Base-by-base conservation (phyloP, 1,139 yeast species). In the Zhuliangozyma blackwelliae region DNA sequence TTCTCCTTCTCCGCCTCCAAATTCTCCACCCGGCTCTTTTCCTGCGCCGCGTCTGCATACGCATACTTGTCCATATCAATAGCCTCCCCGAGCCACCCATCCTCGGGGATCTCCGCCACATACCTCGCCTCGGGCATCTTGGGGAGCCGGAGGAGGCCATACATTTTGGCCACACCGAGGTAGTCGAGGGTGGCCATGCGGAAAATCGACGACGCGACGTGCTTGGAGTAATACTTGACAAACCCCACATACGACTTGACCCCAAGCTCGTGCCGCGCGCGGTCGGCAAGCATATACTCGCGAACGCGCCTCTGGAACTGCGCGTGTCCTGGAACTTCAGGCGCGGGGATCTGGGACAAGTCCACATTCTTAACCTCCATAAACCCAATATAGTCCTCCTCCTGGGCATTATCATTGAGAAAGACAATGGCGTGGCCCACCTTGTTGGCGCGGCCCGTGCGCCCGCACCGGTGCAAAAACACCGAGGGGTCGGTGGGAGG, bases 401-500 rank as follows among this genome's bases (percentile, higher is more conserved):
- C 98, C 41, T 87, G 72, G 20, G 57, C 51, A 3, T 89, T 85
- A 40, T 71, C 69, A 45, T 73, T 82, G 34, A 90, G 61, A 63
- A 89, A 72, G 1, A 85, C 78, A 5, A 89, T 68, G 0, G 95
- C 96, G 40, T 74, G 75, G 2, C 97, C 97, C 5, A 72, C 75
- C 45, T 79, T 79, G 41, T 89, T 89, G 1, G 96, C 96, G 48
- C 97, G 68, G 1, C 96, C 97, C 0, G 97, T 88, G 55, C 97
- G 73, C 13, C 97, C 97, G 61, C 92, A 82, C 51, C 97, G 72
- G 57, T 89, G 97, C 35, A 88, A 67, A 51, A 89, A 89, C 46
- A 85, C 80, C 50, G 83, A 92, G 0, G 96, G 87, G 48, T 87
- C 95, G 0, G 90, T 83, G 1, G 97, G 97, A 3, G 97, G 95